Conservation (phyloP, 352 stramenopile species). For the Phytopythium kandeliae region DNA sequence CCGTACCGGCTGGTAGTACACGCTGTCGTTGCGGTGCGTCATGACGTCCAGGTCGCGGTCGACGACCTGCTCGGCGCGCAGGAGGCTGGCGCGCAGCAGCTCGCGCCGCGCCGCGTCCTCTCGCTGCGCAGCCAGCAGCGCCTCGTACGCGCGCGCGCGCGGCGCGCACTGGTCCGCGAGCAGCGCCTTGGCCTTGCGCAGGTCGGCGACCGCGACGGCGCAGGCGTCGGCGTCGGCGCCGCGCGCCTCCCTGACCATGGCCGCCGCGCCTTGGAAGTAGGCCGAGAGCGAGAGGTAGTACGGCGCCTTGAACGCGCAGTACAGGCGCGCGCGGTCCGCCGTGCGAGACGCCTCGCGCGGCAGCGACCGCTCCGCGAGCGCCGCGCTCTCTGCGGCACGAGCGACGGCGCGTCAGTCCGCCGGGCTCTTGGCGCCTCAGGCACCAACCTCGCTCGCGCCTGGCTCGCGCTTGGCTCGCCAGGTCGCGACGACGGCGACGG, state of each 20-base stretch:
- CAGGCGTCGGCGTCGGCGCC: slow-evolving; percentile 30
- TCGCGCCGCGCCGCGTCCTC: slow-evolving; percentile 29
- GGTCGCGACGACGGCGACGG: too few relatives aligned
- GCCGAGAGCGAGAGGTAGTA: slow-evolving; percentile 54
- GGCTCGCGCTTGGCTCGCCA: too few relatives aligned
- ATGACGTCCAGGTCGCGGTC: slow-evolving; percentile 64
- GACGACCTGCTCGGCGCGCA: slow-evolving; percentile 59
- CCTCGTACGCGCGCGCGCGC: slow-evolving; percentile 34
- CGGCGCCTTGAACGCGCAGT: slow-evolving; percentile 46
- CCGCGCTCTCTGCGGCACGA: slow-evolving; percentile 19
- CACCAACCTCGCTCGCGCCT: too few relatives aligned
- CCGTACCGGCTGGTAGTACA: slow-evolving; percentile 62
- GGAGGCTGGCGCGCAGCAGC: slow-evolving; percentile 34
- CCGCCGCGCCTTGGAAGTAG: slow-evolving; percentile 60
- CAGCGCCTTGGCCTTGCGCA: slow-evolving; percentile 41
- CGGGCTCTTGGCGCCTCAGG: background rate
- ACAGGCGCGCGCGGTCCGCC: slow-evolving; percentile 35
- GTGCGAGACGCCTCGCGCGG: slow-evolving; percentile 29
- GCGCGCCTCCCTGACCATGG: slow-evolving; percentile 35
- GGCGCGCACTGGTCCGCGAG: slow-evolving; percentile 21
- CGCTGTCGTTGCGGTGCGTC: slow-evolving; percentile 57
- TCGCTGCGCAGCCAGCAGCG: slow-evolving; percentile 22
- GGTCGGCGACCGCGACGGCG: slow-evolving; percentile 50
- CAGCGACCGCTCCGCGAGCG: slow-evolving; percentile 22
- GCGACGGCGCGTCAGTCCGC: background rate